These are phyloP conservation scores for Chalciporus sp. DNA, from an alignment of 1,284 basidiomycete species.

Conservation along the genomic window DNA sequence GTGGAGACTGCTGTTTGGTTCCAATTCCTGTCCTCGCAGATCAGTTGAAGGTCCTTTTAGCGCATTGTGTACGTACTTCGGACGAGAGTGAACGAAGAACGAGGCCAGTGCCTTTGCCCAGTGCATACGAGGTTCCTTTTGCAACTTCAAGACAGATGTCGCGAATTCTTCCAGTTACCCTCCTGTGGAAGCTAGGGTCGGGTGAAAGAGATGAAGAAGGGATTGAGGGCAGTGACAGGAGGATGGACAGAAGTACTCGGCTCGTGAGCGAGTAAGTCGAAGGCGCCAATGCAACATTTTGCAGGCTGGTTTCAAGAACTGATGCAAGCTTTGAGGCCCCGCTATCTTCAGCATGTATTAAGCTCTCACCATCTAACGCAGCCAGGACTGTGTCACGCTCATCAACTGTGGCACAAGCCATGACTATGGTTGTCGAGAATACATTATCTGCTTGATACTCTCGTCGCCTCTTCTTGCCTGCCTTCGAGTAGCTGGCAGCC, in stretches of 20 bases:
- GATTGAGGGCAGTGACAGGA: constrained; percentile 57
- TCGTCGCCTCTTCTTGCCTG: constrained; percentile 75
- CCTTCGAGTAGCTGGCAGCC: constrained; percentile 44
- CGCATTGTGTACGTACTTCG: constrained; percentile 23
- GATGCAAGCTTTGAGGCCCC: constrained; percentile 8
- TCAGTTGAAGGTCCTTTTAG: constrained; percentile 1
- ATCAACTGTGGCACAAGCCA: constrained; percentile 48
- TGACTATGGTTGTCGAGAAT: constrained; percentile 56
- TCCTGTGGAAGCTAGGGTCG: constrained; percentile 50
- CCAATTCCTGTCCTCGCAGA: constrained; percentile 16
- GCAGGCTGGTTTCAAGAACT: constrained; percentile 56
- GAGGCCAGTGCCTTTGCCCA: constrained; percentile 62
- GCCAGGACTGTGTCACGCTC: constrained; percentile 58
- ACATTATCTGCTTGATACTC: constrained; percentile 81
- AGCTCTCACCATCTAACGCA: constrained; percentile 62
- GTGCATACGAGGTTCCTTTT: constrained; percentile 53
- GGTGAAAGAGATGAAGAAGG: constrained; percentile 57
- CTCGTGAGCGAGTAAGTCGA: constrained; percentile 59
- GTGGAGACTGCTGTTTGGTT: constrained; percentile 28
- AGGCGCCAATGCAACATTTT: constrained; percentile 50
- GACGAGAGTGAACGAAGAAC: constrained; percentile 43
- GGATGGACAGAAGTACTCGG: constrained; percentile 58
- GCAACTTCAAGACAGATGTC: constrained; percentile 49
- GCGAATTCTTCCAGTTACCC: constrained; percentile 48
- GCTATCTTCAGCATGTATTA: not conserved